Conservation (phyloP, 140 eudicot species). For the Oenanthe javanica region DNA sequence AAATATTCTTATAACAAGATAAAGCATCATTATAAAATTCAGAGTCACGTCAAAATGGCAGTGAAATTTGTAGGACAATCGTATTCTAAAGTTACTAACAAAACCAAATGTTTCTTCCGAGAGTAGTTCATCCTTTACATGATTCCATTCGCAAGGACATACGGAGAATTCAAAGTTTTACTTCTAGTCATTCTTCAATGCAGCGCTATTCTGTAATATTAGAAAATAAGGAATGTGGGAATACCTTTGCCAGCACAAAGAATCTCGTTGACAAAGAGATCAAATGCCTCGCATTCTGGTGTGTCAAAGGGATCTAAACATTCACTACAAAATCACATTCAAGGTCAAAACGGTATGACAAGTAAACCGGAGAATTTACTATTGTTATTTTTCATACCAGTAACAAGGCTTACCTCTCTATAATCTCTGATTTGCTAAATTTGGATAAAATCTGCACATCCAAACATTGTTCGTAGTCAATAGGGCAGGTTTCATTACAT, state of each 20-base stretch:
- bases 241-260: slow-evolving; percentile 80
- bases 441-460: slow-evolving; percentile 60
- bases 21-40: background rate
- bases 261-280: slow-evolving; percentile 80
- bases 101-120: background rate
- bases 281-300: slow-evolving; percentile 94
- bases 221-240: slow-evolving; percentile 7
- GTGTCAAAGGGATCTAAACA: slow-evolving; percentile 92
- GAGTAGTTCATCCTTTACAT: background rate
- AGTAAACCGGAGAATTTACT: background rate
- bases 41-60: background rate
- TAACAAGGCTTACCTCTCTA: slow-evolving; percentile 48
- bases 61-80: background rate
- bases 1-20: background rate
- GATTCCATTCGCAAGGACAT: background rate
- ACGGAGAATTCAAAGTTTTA: background rate
- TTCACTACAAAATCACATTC: slow-evolving; percentile 44
- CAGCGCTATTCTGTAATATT: background rate
- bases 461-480: background rate
- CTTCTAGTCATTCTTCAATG: background rate
- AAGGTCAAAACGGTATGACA: background rate
- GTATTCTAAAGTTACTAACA: background rate
- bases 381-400: background rate
- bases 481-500: background rate
- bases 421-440: slow-evolving; percentile 71